Evolutionary conservation across 352 stramenopile genomes (phyloP).

Genomic region (Peronospora belbahrii): DNA sequence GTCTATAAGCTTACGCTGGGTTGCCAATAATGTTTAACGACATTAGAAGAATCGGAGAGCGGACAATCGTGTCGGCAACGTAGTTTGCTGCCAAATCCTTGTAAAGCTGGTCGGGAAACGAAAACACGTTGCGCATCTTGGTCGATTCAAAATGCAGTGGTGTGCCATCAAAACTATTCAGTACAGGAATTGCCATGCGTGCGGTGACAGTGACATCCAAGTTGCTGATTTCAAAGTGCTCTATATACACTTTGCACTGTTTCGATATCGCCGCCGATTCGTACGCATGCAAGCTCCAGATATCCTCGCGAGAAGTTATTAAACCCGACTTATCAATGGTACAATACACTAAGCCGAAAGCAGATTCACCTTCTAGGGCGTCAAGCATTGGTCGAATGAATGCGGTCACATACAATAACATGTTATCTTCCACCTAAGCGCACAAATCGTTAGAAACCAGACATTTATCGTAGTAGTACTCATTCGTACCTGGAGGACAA

Average conservation of each 20-base stretch:
- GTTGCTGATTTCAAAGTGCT: constrained; percentile 44
- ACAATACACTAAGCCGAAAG: neutral
- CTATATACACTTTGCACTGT: constrained; percentile 58
- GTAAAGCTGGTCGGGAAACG: constrained; percentile 62
- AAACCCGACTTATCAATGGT: neutral
- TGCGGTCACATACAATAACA: constrained; percentile 36
- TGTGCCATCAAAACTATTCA: constrained; percentile 79
- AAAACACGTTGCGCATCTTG: constrained; percentile 61
- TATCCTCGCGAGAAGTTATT: neutral
- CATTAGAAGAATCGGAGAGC: constrained; percentile 71
- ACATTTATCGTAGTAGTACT: neutral
- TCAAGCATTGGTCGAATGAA: constrained; percentile 43
- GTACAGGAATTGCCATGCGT: constrained; percentile 61
- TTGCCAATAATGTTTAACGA: constrained; percentile 84
- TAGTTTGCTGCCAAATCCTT: constrained; percentile 82
- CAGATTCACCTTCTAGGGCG: constrained; percentile 20
- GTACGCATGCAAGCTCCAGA: constrained; percentile 19
- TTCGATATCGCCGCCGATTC: constrained; percentile 24
- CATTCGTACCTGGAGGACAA: constrained; percentile 53
- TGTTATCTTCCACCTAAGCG: constrained; percentile 47
- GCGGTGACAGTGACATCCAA: constrained; percentile 66
- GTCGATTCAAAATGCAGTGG: constrained; percentile 50
- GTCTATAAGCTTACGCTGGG: constrained; percentile 52
- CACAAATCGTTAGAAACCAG: constrained; percentile 1
- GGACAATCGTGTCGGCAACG: constrained; percentile 70